Evolutionary conservation across 768 basidiomycete species (phyloP).

Genomic region (Nidularia pulvinata): DNA sequence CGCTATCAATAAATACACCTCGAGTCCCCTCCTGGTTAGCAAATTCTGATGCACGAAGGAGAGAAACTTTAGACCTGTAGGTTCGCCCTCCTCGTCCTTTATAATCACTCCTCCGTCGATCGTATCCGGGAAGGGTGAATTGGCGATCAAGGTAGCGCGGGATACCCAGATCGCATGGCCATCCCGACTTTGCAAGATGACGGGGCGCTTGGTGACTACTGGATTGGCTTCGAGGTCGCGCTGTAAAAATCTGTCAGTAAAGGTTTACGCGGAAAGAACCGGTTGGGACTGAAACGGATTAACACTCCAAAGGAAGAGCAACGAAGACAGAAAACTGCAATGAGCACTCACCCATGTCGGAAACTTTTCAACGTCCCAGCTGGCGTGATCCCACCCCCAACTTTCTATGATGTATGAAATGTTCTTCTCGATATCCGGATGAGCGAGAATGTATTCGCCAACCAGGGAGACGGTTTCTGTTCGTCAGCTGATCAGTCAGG

Average conservation of each 20-base stretch:
- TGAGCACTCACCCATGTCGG: constrained; percentile 31
- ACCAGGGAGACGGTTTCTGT: constrained; percentile 53
- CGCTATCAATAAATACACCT: constrained; percentile 87
- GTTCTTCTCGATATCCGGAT: constrained; percentile 40
- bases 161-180: constrained; percentile 92
- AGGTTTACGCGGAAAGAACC: no score
- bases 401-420: constrained; percentile 54
- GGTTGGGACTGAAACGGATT: no score
- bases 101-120: constrained; percentile 85
- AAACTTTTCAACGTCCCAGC: constrained; percentile 46
- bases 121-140: constrained; percentile 61
- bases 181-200: constrained; percentile 85
- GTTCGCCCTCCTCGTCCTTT: constrained; percentile 60
- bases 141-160: constrained; percentile 49
- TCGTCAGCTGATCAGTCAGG: no score
- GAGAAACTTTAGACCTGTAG: constrained; percentile 76
- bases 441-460: constrained; percentile 40
- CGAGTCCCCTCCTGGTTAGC: no score
- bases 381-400: constrained; percentile 80
- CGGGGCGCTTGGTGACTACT: constrained; percentile 63
- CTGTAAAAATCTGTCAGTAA: constrained; percentile 30
- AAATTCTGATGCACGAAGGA: no score
- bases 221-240: constrained; percentile 73
- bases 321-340: no score
- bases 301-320: no score